These are phyloP conservation scores for Panicum hallii DNA, from an alignment of 202 grass and related monocot species.

Conservation along the genomic window DNA sequence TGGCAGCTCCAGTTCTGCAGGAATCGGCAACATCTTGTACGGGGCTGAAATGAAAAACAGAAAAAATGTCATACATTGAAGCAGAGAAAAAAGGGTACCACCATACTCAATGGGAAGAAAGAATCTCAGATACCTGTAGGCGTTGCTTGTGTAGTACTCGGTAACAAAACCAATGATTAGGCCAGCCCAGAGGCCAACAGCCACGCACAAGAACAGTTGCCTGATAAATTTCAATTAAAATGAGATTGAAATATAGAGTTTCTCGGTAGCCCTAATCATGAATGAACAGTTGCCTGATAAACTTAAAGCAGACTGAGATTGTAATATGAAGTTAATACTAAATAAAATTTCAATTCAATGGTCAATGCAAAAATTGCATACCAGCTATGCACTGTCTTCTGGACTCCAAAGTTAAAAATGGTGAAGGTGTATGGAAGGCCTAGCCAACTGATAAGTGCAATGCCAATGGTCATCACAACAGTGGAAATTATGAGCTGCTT, in stretches of 20 bases:
- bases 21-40: conserved; percentile 89
- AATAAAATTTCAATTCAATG: background rate
- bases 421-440: conserved; percentile 81
- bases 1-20: conserved; percentile 86
- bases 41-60: conserved; percentile 59
- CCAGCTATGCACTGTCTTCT: conserved; percentile 83
- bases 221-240: conserved; percentile 50
- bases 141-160: conserved; percentile 88
- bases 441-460: conserved; percentile 78
- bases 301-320: conserved; percentile 23
- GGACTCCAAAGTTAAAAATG: conserved; percentile 77
- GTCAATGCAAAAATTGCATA: conserved; percentile 27
- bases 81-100: conserved; percentile 11
- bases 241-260: conserved; percentile 9
- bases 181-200: conserved; percentile 80
- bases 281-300: background rate
- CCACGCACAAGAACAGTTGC: conserved; percentile 80
- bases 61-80: conserved; percentile 30
- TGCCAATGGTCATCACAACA: conserved; percentile 74
- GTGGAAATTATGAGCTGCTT: conserved; percentile 80
- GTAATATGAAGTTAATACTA: background rate
- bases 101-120: background rate
- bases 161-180: conserved; percentile 78
- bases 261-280: no score
- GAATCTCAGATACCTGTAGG: conserved; percentile 59